A percentile compares a stretch with the other conserved stretches of the same genome.
phyloP scores from a whole-genome alignment of 345 rosid genomes.

The Streptanthus diversifolius region DNA sequence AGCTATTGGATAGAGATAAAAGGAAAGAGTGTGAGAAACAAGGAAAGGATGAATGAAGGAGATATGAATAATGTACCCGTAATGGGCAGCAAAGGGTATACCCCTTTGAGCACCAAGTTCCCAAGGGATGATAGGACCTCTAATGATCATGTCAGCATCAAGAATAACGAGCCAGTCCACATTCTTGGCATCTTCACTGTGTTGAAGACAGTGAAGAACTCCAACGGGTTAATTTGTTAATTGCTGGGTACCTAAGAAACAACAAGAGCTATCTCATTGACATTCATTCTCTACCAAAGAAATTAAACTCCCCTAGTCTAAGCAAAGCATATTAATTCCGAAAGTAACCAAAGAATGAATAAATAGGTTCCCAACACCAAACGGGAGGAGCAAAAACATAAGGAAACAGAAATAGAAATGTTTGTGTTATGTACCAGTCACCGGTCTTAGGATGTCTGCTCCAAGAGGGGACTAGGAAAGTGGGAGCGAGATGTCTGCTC shows the following conservation, averaged over 20 bases:
- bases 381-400: too few relatives aligned
- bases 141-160: constrained; percentile 93
- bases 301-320: neutral
- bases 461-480: constrained; percentile 88
- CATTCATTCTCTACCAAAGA: too few relatives aligned
- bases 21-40: neutral
- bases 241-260: constrained; percentile 77
- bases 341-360: too few relatives aligned
- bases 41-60: neutral
- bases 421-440: too few relatives aligned
- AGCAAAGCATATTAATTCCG: neutral
- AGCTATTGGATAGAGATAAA: constrained; percentile 39
- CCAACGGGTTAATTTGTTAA: constrained; percentile 98
- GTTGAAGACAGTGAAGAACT: constrained; percentile 85
- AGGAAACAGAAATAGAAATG: neutral
- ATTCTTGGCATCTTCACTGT: constrained; percentile 80
- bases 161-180: constrained; percentile 97
- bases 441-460: constrained; percentile 89
- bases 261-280: neutral
- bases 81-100: constrained; percentile 81
- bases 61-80: constrained; percentile 52
- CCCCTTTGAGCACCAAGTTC: constrained; percentile 91
- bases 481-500: constrained; percentile 87
- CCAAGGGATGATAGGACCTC: constrained; percentile 96
- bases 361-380: too few relatives aligned